Percentiles rank a stretch among this genome's conserved stretches.
Conservation (phyloP, 2,329 filamentous ascomycete species). For the Gyromitra esculenta region DNA sequence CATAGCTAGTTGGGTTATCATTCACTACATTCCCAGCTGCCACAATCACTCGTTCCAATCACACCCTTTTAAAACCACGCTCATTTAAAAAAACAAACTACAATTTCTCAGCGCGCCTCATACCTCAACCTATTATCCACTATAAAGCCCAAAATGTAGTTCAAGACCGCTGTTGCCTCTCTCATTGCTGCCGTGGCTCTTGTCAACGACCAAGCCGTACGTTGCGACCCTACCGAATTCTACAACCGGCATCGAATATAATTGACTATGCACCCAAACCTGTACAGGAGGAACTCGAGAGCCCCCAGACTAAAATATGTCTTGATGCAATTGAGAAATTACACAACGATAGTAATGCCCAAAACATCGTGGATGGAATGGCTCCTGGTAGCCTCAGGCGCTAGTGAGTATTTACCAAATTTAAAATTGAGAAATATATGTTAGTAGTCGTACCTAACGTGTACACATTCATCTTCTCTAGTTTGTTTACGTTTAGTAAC, state of each 20-base stretch:
- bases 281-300: background rate
- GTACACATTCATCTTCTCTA: background rate
- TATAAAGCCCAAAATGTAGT: slow-evolving; percentile 17
- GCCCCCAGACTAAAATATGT: background rate
- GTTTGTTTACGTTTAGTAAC: background rate
- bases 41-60: background rate
- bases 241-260: background rate
- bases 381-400: background rate
- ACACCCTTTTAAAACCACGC: background rate
- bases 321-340: background rate
- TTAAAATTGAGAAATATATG: background rate
- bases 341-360: background rate
- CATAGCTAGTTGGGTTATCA: background rate
- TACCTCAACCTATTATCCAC: background rate
- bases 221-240: background rate
- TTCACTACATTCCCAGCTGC: background rate
- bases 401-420: background rate
- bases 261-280: background rate
- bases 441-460: background rate
- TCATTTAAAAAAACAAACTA: background rate
- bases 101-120: background rate
- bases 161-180: slow-evolving; percentile 34
- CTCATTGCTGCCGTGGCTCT: slow-evolving; percentile 42
- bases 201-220: slow-evolving; percentile 44
- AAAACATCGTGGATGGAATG: no score